Conservation (phyloP, 78 protist genomes). For the Parvularia atlantis region DNA sequence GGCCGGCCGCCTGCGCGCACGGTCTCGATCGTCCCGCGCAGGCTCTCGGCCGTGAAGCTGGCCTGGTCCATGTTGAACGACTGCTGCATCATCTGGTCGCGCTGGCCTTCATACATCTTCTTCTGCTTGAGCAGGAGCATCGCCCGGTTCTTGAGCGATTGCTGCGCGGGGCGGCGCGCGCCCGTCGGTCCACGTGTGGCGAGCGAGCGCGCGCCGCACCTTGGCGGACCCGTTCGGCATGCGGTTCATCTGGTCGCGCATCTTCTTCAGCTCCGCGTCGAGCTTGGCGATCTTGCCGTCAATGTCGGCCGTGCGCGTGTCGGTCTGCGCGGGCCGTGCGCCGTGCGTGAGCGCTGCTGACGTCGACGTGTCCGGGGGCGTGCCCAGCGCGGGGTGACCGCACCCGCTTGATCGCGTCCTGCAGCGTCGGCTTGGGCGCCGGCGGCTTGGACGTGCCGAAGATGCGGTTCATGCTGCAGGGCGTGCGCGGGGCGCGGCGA, state of each 20-base stretch:
- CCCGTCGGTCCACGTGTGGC: background rate
- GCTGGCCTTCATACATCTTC: conserved; percentile 56
- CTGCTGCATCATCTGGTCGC: conserved; percentile 52
- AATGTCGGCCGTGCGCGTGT: conserved; percentile 29
- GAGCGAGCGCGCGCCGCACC: background rate
- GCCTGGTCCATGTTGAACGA: conserved; percentile 75
- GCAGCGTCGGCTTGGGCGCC: conserved; percentile 2
- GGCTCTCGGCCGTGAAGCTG: conserved; percentile 43
- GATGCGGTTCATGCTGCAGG: conserved; percentile 7
- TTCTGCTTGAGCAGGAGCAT: conserved; percentile 51
- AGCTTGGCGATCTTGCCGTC: conserved; percentile 57
- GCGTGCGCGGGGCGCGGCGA: too few relatives aligned
- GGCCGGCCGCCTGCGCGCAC: conserved; percentile 3
- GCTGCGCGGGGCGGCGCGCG: background rate
- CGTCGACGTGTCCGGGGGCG: background rate
- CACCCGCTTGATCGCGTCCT: conserved; percentile 1
- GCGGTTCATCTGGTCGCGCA: conserved; percentile 38
- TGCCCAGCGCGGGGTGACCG: background rate
- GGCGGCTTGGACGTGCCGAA: conserved; percentile 12
- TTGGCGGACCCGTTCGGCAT: conserved; percentile 48
- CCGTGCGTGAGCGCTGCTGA: background rate
- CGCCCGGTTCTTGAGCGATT: conserved; percentile 42
- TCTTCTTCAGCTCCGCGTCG: conserved; percentile 45
- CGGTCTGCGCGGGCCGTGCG: conserved; percentile 23
- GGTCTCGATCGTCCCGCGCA: conserved; percentile 50